These are phyloP conservation scores for Phialophora verrucosa DNA, from an alignment of 2,329 filamentous ascomycete species.

Conservation along the genomic window DNA sequence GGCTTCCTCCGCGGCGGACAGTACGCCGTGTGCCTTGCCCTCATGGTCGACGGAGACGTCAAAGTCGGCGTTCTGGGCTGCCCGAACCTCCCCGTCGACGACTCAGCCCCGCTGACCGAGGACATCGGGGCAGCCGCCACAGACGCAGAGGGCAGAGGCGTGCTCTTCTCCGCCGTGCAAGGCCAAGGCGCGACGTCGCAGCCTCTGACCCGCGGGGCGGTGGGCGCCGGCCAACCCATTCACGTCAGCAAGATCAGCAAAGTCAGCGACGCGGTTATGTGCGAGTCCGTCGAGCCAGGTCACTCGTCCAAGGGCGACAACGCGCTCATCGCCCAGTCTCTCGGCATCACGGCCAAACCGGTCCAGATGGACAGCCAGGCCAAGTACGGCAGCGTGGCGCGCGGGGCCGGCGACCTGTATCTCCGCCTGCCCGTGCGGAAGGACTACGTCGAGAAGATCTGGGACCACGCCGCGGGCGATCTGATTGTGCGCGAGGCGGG, in stretches of 20 bases:
- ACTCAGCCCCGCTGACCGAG: slow-evolving; percentile 71
- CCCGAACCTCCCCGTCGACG: slow-evolving; percentile 90
- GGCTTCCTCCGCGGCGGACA: slow-evolving; percentile 95
- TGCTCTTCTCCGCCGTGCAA: slow-evolving; percentile 83
- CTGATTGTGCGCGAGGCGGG: slow-evolving; percentile 93
- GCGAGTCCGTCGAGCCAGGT: slow-evolving; percentile 91
- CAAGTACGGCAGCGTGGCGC: slow-evolving; percentile 94
- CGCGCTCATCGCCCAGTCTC: slow-evolving; percentile 77
- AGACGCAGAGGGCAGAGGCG: slow-evolving; percentile 76
- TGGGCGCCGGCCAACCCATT: slow-evolving; percentile 65
- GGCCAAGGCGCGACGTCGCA: slow-evolving; percentile 82
- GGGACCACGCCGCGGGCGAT: slow-evolving; percentile 96
- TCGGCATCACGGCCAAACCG: slow-evolving; percentile 86
- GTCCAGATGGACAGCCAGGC: slow-evolving; percentile 98
- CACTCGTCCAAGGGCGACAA: slow-evolving; percentile 92
- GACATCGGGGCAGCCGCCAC: slow-evolving; percentile 76
- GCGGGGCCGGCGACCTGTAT: slow-evolving; percentile 94
- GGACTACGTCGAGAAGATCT: slow-evolving; percentile 98
- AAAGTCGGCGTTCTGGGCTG: slow-evolving; percentile 94
- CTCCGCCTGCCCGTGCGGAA: slow-evolving; percentile 83
- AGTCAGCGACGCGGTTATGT: slow-evolving; percentile 84
- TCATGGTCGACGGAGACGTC: slow-evolving; percentile 92
- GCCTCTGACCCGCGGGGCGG: slow-evolving; percentile 63
- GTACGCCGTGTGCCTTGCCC: slow-evolving; percentile 90
- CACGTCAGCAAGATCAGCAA: slow-evolving; percentile 78